These are phyloP conservation scores for Mucuna pruriens DNA, from an alignment of 306 rosid species.

Conservation along the genomic window DNA sequence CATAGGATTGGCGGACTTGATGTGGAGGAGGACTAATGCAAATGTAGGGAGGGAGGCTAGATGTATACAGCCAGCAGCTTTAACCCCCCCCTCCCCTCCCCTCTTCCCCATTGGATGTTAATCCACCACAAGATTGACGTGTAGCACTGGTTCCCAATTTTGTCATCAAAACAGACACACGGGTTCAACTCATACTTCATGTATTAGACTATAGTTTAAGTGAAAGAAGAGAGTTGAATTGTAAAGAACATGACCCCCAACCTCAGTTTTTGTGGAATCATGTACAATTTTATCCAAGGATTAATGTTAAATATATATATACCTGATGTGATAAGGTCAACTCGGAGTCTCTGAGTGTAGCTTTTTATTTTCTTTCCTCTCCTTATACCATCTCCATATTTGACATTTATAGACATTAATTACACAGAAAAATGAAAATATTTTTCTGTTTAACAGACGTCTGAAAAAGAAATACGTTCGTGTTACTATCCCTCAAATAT, in stretches of 20 bases:
- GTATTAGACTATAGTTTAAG: slow-evolving; percentile 17
- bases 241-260: slow-evolving; percentile 10
- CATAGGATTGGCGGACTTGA: slow-evolving; percentile 79
- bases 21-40: slow-evolving; percentile 62
- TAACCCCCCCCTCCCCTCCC: background rate
- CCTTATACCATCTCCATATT: background rate
- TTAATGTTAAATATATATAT: slow-evolving; percentile 11
- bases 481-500: background rate
- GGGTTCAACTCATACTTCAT: slow-evolving; percentile 18
- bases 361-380: background rate
- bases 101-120: no score
- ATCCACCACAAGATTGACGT: background rate
- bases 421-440: background rate
- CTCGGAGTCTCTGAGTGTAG: background rate
- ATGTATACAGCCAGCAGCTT: background rate
- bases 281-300: slow-evolving; percentile 32
- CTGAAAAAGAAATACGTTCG: background rate
- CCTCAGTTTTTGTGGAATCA: slow-evolving; percentile 15
- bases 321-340: background rate
- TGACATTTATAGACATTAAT: background rate
- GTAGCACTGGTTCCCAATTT: slow-evolving; percentile 24
- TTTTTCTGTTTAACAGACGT: background rate
- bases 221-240: slow-evolving; percentile 14
- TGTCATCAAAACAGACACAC: background rate
- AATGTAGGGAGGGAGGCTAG: background rate